Evolutionary conservation across 2,329 filamentous ascomycete genomes (phyloP).

Genomic region (Talaromyces funiculosus): DNA sequence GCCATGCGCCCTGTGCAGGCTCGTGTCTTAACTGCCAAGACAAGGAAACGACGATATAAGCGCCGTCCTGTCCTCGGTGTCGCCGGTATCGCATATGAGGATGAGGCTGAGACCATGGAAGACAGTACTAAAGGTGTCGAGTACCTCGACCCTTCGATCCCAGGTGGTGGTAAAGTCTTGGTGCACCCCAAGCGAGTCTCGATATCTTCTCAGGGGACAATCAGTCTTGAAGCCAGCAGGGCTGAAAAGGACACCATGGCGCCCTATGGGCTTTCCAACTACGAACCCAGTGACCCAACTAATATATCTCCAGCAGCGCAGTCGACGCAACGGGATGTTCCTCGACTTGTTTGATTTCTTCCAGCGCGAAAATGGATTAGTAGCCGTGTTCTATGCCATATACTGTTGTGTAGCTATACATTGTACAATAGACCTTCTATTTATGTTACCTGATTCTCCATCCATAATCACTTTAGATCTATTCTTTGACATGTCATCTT

Average conservation of each 20-base stretch:
- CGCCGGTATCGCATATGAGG: constrained; percentile 38
- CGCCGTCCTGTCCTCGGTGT: constrained; percentile 36
- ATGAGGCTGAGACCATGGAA: constrained; percentile 28
- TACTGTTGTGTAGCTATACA: constrained; percentile 4
- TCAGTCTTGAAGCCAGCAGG: constrained; percentile 34
- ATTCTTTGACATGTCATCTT: background rate
- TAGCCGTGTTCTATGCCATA: background rate
- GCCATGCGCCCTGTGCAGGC: constrained; percentile 49
- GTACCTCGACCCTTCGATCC: constrained; percentile 39
- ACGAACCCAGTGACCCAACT: constrained; percentile 21
- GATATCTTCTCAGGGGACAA: constrained; percentile 41
- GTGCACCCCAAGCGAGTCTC: constrained; percentile 44
- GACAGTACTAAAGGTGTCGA: constrained; percentile 35
- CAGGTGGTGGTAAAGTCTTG: constrained; percentile 50
- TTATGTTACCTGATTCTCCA: background rate
- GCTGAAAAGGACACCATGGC: constrained; percentile 30
- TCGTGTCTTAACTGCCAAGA: constrained; percentile 50
- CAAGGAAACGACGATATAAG: constrained; percentile 26
- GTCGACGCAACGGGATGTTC: constrained; percentile 23
- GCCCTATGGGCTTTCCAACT: constrained; percentile 33
- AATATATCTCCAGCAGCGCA: constrained; percentile 25
- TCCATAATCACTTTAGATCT: background rate
- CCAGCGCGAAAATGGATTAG: background rate
- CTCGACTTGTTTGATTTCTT: constrained; percentile 23
- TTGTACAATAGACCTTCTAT: constrained; percentile 13